A percentile compares a stretch with the other conserved stretches of the same genome.
Conservation (phyloP, 495 filamentous ascomycete species). For the Podospora pseudopauciseta region DNA sequence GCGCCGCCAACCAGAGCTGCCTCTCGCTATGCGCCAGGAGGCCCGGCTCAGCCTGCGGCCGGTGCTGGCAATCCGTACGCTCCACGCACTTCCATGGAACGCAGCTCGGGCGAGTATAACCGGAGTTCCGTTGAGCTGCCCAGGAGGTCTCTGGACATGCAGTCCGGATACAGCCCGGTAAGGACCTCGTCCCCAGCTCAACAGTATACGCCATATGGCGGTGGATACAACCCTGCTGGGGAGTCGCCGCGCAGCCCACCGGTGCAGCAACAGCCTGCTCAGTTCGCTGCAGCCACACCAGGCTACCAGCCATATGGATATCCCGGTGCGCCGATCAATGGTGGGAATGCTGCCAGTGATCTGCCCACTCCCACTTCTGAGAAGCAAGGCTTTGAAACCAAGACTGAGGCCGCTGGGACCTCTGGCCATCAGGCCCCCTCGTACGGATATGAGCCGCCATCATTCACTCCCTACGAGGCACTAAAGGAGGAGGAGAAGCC, state of each 20-base stretch:
- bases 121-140: conserved; percentile 43
- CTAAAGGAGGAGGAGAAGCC: conserved; percentile 32
- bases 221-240: conserved; percentile 18
- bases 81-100: conserved; percentile 43
- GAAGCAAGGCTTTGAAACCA: conserved; percentile 14
- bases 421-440: conserved; percentile 40
- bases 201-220: conserved; percentile 30
- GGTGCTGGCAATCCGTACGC: conserved; percentile 33
- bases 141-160: conserved; percentile 44
- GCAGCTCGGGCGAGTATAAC: conserved; percentile 42
- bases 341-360: not conserved
- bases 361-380: conserved; percentile 14
- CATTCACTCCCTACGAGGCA: conserved; percentile 32
- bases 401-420: conserved; percentile 10
- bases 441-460: conserved; percentile 42
- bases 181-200: conserved; percentile 25
- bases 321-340: conserved; percentile 15
- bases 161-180: conserved; percentile 35
- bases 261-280: conserved; percentile 17
- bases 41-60: conserved; percentile 27
- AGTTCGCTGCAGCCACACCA: conserved; percentile 13
- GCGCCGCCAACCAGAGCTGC: conserved; percentile 41
- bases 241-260: conserved; percentile 16
- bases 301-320: conserved; percentile 29
- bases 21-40: conserved; percentile 62